phyloP scores from a whole-genome alignment of 2,329 filamentous ascomycete genomes.

The Orbilia brochopaga region DNA sequence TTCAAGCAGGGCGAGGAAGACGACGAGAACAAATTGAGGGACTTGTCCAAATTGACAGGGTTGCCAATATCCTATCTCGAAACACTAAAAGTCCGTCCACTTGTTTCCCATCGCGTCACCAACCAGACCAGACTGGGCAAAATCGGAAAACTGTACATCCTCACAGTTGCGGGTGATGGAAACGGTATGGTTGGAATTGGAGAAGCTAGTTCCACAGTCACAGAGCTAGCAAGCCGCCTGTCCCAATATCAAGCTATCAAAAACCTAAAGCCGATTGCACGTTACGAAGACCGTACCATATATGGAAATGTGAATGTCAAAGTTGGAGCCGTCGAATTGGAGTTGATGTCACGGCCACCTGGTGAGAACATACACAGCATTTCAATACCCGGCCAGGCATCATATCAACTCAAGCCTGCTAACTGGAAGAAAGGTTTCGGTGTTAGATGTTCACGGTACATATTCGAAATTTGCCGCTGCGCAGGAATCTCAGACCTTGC shows the following conservation, averaged over 20 bases:
- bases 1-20: conserved; percentile 57
- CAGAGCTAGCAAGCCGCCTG: conserved; percentile 70
- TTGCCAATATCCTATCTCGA: conserved; percentile 62
- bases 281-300: conserved; percentile 91
- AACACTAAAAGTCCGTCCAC: conserved; percentile 69
- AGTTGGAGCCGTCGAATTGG: conserved; percentile 83
- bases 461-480: conserved; percentile 91
- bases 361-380: conserved; percentile 66
- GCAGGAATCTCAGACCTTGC: conserved; percentile 87
- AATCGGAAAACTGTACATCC: conserved; percentile 74
- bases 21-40: conserved; percentile 60
- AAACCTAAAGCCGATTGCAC: conserved; percentile 88
- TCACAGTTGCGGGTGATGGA: conserved; percentile 84
- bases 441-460: conserved; percentile 84
- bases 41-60: conserved; percentile 63
- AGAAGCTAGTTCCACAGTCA: conserved; percentile 83
- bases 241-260: conserved; percentile 80
- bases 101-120: conserved; percentile 75
- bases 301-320: conserved; percentile 84
- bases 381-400: no score
- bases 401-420: neutral
- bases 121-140: conserved; percentile 98
- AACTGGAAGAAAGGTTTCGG: conserved; percentile 73
- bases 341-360: conserved; percentile 81
- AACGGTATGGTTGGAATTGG: conserved; percentile 86